Percentiles rank a stretch among this genome's conserved stretches.
Conservation (phyloP, 2,329 filamentous ascomycete genomes). For the Botrytis aclada region DNA sequence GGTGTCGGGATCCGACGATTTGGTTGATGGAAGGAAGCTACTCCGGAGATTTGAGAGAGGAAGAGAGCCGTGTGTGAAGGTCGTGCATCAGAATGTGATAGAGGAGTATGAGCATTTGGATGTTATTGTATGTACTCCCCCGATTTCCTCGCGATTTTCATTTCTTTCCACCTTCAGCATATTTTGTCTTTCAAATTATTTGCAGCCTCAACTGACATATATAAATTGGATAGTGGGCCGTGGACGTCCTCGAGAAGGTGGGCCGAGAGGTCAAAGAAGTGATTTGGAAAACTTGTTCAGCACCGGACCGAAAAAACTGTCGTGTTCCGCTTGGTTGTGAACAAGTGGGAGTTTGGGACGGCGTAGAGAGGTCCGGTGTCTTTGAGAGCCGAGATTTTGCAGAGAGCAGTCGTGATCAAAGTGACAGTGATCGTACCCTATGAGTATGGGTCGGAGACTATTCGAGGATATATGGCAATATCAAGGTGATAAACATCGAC, state of each 20-base stretch:
- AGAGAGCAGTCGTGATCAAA: constrained; percentile 7
- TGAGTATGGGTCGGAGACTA: background rate
- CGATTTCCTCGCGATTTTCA: too few species aligned
- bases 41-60: constrained; percentile 71
- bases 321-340: constrained; percentile 35
- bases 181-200: background rate
- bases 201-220: background rate
- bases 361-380: constrained; percentile 20
- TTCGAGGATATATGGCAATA: background rate
- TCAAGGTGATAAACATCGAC: background rate
- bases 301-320: constrained; percentile 30
- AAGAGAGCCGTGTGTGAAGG: constrained; percentile 73
- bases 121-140: constrained; percentile 55
- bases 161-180: too few species aligned
- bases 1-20: constrained; percentile 77
- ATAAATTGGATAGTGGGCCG: constrained; percentile 60
- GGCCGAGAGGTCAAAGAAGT: constrained; percentile 77
- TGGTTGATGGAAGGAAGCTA: constrained; percentile 78
- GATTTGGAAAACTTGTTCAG: constrained; percentile 70
- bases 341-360: constrained; percentile 31
- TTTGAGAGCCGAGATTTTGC: constrained; percentile 29
- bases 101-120: constrained; percentile 91
- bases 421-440: constrained; percentile 13
- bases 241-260: constrained; percentile 80
- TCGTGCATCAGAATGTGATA: constrained; percentile 81